Conservation (phyloP, 768 basidiomycete genomes). For the Mrakia blollopis region DNA sequence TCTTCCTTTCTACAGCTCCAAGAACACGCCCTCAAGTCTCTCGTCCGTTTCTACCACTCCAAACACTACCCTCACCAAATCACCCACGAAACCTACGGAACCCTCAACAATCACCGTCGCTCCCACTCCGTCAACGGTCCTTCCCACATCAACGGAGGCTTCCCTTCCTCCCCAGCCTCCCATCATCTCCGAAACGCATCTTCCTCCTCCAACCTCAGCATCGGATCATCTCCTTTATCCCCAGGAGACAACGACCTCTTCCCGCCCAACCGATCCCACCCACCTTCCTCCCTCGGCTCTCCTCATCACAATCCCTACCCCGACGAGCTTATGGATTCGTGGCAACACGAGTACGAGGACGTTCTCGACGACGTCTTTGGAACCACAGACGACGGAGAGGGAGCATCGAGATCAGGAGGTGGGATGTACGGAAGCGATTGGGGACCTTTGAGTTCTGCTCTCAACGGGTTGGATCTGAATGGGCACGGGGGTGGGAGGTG, state of each 20-base stretch:
- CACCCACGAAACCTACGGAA: slow-evolving; percentile 66
- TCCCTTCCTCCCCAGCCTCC: slow-evolving; percentile 8
- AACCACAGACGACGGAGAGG: slow-evolving; percentile 33
- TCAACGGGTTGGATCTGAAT: slow-evolving; percentile 47
- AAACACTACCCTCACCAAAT: slow-evolving; percentile 75
- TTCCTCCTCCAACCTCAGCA: not conserved
- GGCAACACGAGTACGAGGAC: slow-evolving; percentile 89
- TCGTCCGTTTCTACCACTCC: slow-evolving; percentile 95
- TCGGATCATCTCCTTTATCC: slow-evolving; percentile 49
- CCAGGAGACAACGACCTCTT: slow-evolving; percentile 76
- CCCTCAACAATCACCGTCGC: slow-evolving; percentile 44
- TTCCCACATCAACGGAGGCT: slow-evolving; percentile 31
- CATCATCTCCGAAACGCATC: not conserved
- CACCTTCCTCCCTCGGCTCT: slow-evolving; percentile 63
- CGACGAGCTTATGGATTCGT: slow-evolving; percentile 82
- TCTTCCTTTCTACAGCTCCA: slow-evolving; percentile 59
- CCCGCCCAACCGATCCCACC: slow-evolving; percentile 83
- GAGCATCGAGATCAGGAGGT: slow-evolving; percentile 40
- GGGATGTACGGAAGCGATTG: slow-evolving; percentile 32
- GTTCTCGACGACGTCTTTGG: slow-evolving; percentile 57
- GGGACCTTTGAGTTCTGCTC: slow-evolving; percentile 30
- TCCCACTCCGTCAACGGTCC: slow-evolving; percentile 39
- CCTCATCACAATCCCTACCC: slow-evolving; percentile 32
- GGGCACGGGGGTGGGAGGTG: slow-evolving; percentile 63
- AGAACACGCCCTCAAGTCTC: slow-evolving; percentile 85